phyloP scores from a whole-genome alignment of 2,329 filamentous ascomycete species.

The Colletotrichum eremochloae region DNA sequence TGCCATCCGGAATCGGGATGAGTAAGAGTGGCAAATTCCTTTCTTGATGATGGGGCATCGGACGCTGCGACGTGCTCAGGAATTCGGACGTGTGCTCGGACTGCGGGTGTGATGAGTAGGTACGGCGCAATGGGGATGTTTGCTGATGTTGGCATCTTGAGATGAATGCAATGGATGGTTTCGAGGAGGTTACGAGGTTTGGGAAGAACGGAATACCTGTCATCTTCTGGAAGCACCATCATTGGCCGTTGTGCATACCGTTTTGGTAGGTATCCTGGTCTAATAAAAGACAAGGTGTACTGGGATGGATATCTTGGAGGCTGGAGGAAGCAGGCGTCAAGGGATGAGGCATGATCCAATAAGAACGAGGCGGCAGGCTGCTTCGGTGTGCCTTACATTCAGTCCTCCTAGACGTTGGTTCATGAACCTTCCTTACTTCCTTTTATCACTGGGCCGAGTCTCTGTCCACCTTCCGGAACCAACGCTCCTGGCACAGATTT shows the following conservation, averaged over 20 bases:
- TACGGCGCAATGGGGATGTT: neutral
- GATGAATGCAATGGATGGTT: neutral
- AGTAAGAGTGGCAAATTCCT: neutral
- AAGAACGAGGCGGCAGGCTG: neutral
- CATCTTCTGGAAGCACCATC: neutral
- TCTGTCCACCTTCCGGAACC: neutral
- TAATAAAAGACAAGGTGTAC: neutral
- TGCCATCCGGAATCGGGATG: neutral
- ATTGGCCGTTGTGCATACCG: neutral
- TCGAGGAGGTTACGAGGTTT: neutral
- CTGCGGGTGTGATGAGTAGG: neutral
- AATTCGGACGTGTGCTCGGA: neutral
- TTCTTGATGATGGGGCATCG: neutral
- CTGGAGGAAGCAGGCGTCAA: neutral
- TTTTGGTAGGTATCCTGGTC: neutral
- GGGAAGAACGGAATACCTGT: neutral
- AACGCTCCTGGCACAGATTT: neutral
- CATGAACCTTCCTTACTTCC: neutral
- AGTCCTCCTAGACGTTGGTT: neutral
- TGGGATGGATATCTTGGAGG: neutral
- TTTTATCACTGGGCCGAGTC: neutral
- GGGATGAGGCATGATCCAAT: neutral
- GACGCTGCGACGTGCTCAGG: neutral
- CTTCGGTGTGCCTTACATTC: neutral
- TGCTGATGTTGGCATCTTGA: conserved; percentile 1